A percentile compares a stretch with the other conserved stretches of the same genome.
phyloP scores from a whole-genome alignment of 2,329 filamentous ascomycete species.

The Paracorniculantispora psalliotae region DNA sequence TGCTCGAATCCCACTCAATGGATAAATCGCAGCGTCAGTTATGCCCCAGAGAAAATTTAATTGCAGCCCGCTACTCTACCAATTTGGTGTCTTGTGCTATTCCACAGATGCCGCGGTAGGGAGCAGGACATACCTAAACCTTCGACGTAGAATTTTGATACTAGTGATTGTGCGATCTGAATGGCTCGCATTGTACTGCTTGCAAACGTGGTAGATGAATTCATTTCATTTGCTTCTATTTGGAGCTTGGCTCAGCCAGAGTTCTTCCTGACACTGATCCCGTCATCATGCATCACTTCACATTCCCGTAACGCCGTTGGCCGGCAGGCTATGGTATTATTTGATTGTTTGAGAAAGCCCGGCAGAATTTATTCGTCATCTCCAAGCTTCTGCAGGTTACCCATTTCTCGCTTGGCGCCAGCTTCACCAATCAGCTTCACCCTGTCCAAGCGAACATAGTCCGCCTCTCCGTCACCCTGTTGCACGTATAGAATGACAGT shows the following conservation, averaged over 20 bases:
- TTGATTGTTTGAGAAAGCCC: background rate
- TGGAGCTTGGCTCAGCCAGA: background rate
- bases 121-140: constrained; percentile 42
- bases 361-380: constrained; percentile 53
- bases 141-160: background rate
- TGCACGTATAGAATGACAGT: constrained; percentile 85
- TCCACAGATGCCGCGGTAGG: constrained; percentile 26
- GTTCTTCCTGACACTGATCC: background rate
- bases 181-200: too few relatives aligned
- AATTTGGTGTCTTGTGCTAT: constrained; percentile 31
- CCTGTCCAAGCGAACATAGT: constrained; percentile 80
- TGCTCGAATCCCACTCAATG: constrained; percentile 64
- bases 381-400: constrained; percentile 91
- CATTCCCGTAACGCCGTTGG: constrained; percentile 6
- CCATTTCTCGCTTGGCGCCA: constrained; percentile 87
- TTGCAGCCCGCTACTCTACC: constrained; percentile 63
- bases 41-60: constrained; percentile 72
- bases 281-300: background rate
- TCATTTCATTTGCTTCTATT: background rate
- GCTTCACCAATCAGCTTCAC: constrained; percentile 79
- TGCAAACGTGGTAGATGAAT: background rate
- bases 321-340: background rate
- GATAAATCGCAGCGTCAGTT: constrained; percentile 65
- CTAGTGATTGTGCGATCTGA: background rate
- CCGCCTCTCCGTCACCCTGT: constrained; percentile 75